Evolutionary conservation across 176 grass and related monocot genomes (phyloP), one percentile per base, ranked within the genome.

Genomic region (Triticum urartu): DNA sequence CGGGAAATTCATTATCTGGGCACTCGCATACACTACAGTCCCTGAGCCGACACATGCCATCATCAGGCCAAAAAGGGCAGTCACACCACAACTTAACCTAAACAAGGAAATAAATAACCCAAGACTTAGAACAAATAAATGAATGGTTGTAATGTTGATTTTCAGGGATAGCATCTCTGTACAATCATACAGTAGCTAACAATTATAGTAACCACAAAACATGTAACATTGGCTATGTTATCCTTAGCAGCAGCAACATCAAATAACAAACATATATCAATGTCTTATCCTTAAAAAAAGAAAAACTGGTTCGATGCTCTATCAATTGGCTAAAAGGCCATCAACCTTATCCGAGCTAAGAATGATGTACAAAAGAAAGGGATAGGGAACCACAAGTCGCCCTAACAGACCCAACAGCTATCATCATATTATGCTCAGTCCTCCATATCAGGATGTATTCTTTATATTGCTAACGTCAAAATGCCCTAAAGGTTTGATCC

Each of bases 71-170:
- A 70, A 99, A 96, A 68, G 92, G 94, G 73, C 97, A 99, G 83
- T 96, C 90, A 85, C 97, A 99, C 97, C 94, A 94, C 79, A 99
- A 79, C 86, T 99, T 99, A 87, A 91, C 94, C 97, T 97, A 84
- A 45, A 50, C 90, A 84, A 43, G 20, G 34, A 50, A 79, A 52
- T 30, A 67, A 79, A 59, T 0, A 72, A 43, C 24, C 0, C 5
- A 79, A 70, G 18, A 64, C 9, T 83, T 72, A 83, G 73, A 78
- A 69, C 70, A 81, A 34, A 59, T 42, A 59, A 75, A 33, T 7
- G 11, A 72, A 28, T 28, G 34, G 38, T 86, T 52, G 12, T 9
- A 75, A 25, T 72, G 7, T 3, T 73, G 43, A 36, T 73, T 73
- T 73, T n/a, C 5, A 58, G 52, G 42, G 2, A 59, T 34, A 87